Evolutionary conservation across 2,329 filamentous ascomycete genomes (phyloP), one percentile per base, ranked within the genome.

Genomic region (Nemania sp.): DNA sequence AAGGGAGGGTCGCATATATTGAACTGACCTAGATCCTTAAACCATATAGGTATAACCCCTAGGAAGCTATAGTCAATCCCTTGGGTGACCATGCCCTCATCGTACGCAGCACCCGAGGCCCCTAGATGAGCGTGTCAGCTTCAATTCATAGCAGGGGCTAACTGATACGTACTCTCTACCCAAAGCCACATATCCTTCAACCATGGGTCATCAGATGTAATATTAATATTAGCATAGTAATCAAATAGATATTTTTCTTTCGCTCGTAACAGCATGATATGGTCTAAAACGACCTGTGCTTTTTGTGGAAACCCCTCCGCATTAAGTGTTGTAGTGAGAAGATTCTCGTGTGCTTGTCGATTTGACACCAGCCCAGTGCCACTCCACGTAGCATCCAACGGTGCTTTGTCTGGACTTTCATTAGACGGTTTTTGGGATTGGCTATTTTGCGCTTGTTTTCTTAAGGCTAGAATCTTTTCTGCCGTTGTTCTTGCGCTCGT

Each of bases 161-260:
- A 55, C 20, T 13, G n/a, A 71, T 24, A 13, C 82, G 76, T 75
- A 89, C 91, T 88, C 66, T 87, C 85, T 55, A 94, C 84, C 85
- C 92, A 93, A 54, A 89, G 87, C 93, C 93, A 97, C n/a, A 92
- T 82, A 64, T 92, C 90, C 65, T 89, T 86, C n/a, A 95, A 82
- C 88, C 92, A 93, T 32, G 87, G 88, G 74, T 94, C 90, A 68
- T 93, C 91, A 5, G 85, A 82, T 1, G 92, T 85, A n/a, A 94
- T 86, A 5, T 85, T 80, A 69, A 87, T 86, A 74, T 96, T 96
- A 55, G 82, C 86, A 18, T 81, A 79, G 66, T 88, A 89, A 73
- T 94, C 83, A 68, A 91, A 90, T 0, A 90, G 79, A 69, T 91
- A 91, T 62, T 83, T 86, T 72, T 89, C 87, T 69, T 86, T 87